A percentile compares a stretch with the other conserved stretches of the same genome.
phyloP scores from a whole-genome alignment of 2,329 filamentous ascomycete species.

The Fusarium transvaalense region DNA sequence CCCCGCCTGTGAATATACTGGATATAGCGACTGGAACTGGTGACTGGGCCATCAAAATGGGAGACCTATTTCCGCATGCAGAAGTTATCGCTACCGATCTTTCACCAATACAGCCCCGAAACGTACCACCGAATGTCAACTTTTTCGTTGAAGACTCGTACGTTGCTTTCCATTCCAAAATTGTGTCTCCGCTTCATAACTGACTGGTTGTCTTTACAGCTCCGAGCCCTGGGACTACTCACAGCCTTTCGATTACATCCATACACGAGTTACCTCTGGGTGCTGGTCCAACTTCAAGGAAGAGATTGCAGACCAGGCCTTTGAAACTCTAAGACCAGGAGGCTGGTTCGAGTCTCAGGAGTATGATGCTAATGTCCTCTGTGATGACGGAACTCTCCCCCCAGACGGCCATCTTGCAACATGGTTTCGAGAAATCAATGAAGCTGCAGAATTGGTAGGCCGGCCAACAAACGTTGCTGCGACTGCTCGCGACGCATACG shows the following conservation, averaged over 20 bases:
- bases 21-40: slow-evolving; percentile 62
- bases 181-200: neutral
- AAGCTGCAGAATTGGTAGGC: slow-evolving; percentile 54
- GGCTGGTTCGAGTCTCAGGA: slow-evolving; percentile 70
- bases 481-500: slow-evolving; percentile 54
- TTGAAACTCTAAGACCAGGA: slow-evolving; percentile 62
- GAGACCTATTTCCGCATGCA: slow-evolving; percentile 69
- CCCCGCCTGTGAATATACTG: slow-evolving; percentile 54
- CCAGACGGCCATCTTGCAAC: slow-evolving; percentile 54
- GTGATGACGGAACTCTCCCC: slow-evolving; percentile 61
- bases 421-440: slow-evolving; percentile 58
- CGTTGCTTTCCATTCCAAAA: slow-evolving; percentile 35
- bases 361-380: slow-evolving; percentile 53
- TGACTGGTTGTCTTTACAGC: slow-evolving; percentile 47
- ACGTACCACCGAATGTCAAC: slow-evolving; percentile 78
- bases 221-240: slow-evolving; percentile 65
- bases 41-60: slow-evolving; percentile 77
- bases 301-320: slow-evolving; percentile 65
- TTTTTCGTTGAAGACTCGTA: slow-evolving; percentile 78
- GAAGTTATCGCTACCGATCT: slow-evolving; percentile 74
- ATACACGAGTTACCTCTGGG: slow-evolving; percentile 63
- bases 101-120: slow-evolving; percentile 74
- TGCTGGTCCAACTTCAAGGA: slow-evolving; percentile 63
- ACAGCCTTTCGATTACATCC: slow-evolving; percentile 68
- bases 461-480: slow-evolving; percentile 55